Conservation (phyloP, 1,284 basidiomycete species). For the Wolfiporia cocos region DNA sequence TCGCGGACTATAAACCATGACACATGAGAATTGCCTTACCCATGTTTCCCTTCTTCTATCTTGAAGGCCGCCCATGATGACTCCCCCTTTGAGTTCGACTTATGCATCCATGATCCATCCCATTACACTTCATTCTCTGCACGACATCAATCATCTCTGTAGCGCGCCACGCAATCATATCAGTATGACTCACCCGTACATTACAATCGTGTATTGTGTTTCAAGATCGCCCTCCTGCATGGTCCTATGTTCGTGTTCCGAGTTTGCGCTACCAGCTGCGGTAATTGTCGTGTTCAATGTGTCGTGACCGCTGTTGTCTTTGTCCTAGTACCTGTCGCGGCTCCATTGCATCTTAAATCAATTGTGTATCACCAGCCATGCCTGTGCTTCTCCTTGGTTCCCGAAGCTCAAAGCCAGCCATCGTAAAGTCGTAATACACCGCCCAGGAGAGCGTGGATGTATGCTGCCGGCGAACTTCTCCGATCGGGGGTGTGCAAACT, state of each 20-base stretch:
- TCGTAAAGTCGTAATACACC: no score
- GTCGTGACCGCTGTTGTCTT: no score
- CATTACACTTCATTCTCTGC: constrained; percentile 9
- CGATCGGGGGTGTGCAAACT: no score
- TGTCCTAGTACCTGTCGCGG: no score
- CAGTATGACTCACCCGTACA: constrained; percentile 15
- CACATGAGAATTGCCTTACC: neutral
- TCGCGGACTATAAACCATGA: constrained; percentile 44
- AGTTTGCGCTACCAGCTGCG: constrained; percentile 1
- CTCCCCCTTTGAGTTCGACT: constrained; percentile 1
- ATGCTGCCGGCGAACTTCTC: no score
- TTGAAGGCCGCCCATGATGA: neutral
- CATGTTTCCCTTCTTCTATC: neutral
- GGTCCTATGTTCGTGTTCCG: constrained; percentile 3
- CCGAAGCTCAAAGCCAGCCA: no score
- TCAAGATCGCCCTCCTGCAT: constrained; percentile 4
- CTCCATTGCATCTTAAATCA: no score
- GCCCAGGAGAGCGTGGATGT: no score
- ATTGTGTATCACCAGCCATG: no score
- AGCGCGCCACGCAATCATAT: constrained; percentile 13
- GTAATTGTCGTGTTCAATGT: constrained; percentile 2
- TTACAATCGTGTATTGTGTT: constrained; percentile 10
- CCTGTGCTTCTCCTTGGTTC: no score
- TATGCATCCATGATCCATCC: constrained; percentile 6
- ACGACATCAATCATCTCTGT: constrained; percentile 10